These are phyloP conservation scores for Calocybe indica DNA, from an alignment of 768 basidiomycete genomes.

Conservation along the genomic window DNA sequence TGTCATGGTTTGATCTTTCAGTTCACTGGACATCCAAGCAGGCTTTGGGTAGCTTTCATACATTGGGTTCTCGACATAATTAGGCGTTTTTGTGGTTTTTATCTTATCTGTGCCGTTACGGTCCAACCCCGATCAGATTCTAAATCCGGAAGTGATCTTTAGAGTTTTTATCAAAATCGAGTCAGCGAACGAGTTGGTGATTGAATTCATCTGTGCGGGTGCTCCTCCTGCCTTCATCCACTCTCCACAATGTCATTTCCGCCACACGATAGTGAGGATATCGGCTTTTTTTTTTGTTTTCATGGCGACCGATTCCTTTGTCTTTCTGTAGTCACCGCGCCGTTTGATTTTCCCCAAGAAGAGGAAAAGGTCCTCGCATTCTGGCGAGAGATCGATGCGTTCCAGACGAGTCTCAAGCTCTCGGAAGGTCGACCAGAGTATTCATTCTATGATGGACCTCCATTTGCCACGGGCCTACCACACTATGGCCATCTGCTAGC, in stretches of 20 bases:
- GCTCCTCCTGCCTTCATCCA: background rate
- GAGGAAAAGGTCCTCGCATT: constrained; percentile 86
- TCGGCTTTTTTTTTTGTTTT: background rate
- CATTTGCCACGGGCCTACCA: constrained; percentile 94
- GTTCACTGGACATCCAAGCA: no score
- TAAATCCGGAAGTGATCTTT: no score
- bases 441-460: constrained; percentile 96
- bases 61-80: no score
- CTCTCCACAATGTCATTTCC: constrained; percentile 53
- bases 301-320: constrained; percentile 6
- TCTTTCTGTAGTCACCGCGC: constrained; percentile 50
- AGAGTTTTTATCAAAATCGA: no score
- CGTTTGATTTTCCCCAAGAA: constrained; percentile 82
- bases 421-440: constrained; percentile 87
- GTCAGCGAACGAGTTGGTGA: no score
- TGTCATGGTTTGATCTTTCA: no score
- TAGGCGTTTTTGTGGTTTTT: no score
- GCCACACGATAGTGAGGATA: constrained; percentile 61
- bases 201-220: no score
- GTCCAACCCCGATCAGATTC: no score
- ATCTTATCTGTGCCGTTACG: no score
- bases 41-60: no score
- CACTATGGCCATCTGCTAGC: constrained; percentile 94
- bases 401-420: constrained; percentile 88
- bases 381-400: constrained; percentile 98